Evolutionary conservation across 176 grass and related monocot species (phyloP), one percentile per base, ranked within the genome.

Genomic region (Echinochloa phyllopogon): DNA sequence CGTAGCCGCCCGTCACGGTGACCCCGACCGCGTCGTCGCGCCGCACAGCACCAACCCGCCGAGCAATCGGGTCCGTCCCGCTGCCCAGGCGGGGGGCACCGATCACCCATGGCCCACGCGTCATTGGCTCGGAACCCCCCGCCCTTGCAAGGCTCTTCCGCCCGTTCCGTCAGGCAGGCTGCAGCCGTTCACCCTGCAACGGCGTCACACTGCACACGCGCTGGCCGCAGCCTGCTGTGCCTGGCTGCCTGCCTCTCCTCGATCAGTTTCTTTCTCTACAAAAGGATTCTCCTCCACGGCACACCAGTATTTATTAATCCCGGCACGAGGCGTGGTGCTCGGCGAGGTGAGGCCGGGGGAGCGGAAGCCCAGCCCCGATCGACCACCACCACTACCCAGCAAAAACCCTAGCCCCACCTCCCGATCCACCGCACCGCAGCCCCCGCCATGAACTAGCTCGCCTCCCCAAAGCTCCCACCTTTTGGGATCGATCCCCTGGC

Each of bases 321-420:
- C 56, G 24, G 18, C 12, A 57, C 65, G 18, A 20, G 23, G 84
- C 29, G 37, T 15, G 45, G 29, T 16, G 66, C 42, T 50, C 24
- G 40, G 5, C 60, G 77, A 65, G 77, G 60, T 55, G 71, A 37
- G 51, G 72, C 14, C 49, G 39, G 69, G 53, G 65, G 53, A 44
- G 42, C n/a, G n/a, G 13, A 75, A 27, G 40, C 48, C 45, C 20
- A 75, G 48, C 25, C 25, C 50, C 50, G 10, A 55, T 75, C 44
- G 44, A 64, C 8, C 48, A 18, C 49, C 20, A 0, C 18, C 29
- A 33, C 29, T 1, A 7, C 21, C 15, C 72, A 53, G 25, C 16
- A 7, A 25, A 25, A 43, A 17, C 44, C 48, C 75, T 77, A 70
- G 21, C 41, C 23, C 6, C 23, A 6, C 56, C 25, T 14, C 18